Evolutionary conservation across 2,329 filamentous ascomycete species (phyloP).

Genomic region (Chaetomiaceae sp.): DNA sequence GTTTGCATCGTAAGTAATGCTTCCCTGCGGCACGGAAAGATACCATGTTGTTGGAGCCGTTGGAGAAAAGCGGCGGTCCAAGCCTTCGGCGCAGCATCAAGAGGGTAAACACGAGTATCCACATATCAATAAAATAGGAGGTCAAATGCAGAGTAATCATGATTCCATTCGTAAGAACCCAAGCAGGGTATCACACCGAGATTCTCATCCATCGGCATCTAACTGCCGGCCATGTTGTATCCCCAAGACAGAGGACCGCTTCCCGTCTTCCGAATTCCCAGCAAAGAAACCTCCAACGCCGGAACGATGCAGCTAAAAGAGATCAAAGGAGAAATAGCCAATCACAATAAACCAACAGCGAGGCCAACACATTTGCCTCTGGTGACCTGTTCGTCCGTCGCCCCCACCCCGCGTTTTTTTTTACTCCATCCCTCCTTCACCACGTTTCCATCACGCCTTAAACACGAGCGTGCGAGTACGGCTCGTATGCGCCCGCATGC

Average conservation of each 20-base stretch:
- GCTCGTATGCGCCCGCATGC: slow-evolving; percentile 58
- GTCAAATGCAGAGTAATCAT: background rate
- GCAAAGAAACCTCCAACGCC: slow-evolving; percentile 11
- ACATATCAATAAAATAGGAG: too few relatives aligned
- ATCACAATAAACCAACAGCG: background rate
- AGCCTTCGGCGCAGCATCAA: too few relatives aligned
- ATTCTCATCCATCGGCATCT: background rate
- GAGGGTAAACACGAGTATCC: too few relatives aligned
- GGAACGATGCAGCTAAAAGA: slow-evolving; percentile 8
- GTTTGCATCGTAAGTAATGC: background rate
- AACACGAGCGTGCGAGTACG: slow-evolving; percentile 52
- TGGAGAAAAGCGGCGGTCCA: too few relatives aligned
- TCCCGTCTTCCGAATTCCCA: background rate
- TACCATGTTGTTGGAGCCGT: too few relatives aligned
- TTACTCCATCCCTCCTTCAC: background rate
- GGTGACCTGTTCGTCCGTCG: background rate
- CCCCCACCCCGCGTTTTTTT: background rate
- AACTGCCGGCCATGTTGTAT: background rate
- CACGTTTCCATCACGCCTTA: slow-evolving; percentile 35
- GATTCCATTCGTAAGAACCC: slow-evolving; percentile 5
- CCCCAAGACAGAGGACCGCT: background rate
- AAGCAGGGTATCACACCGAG: slow-evolving; percentile 10
- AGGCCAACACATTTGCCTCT: background rate
- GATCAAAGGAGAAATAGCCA: background rate
- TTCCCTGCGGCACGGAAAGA: background rate